These are phyloP conservation scores for Mariannaea sp. DNA, from an alignment of 2,329 filamentous ascomycete species.

Conservation along the genomic window DNA sequence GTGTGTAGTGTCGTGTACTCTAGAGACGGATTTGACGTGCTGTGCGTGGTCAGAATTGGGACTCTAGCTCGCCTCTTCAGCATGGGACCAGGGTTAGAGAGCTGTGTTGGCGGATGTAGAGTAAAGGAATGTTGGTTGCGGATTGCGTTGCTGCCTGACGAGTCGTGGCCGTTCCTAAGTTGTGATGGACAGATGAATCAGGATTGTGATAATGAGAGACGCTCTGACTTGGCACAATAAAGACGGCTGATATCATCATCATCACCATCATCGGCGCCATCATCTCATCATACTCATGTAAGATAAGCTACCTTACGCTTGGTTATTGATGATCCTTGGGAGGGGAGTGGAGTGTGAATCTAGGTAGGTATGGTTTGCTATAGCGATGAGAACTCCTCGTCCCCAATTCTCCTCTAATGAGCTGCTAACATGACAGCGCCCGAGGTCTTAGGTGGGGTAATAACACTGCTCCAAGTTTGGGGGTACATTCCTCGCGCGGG, in stretches of 20 bases:
- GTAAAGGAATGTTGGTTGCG: not conserved
- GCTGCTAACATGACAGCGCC: not conserved
- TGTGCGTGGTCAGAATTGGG: not conserved
- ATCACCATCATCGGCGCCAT: no score
- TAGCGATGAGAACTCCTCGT: not conserved
- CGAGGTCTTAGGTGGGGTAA: constrained; percentile 5
- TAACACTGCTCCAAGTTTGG: constrained; percentile 8
- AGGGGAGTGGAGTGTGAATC: no score
- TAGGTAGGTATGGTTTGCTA: not conserved
- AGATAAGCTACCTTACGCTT: no score
- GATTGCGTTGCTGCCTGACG: constrained; percentile 16
- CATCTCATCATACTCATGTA: not conserved
- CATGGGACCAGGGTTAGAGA: constrained; percentile 5
- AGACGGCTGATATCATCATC: not conserved
- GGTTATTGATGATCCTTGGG: no score
- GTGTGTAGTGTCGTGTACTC: not conserved
- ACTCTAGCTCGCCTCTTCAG: constrained; percentile 1
- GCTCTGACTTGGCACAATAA: not conserved
- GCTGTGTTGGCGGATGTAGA: constrained; percentile 6
- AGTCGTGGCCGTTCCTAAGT: not conserved
- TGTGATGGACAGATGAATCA: not conserved
- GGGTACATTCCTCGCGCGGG: constrained; percentile 11
- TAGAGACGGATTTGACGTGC: not conserved
- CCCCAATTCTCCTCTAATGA: not conserved
- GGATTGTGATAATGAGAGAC: not conserved